phyloP scores from a whole-genome alignment of 306 rosid species.

The Dalbergia oliveri region DNA sequence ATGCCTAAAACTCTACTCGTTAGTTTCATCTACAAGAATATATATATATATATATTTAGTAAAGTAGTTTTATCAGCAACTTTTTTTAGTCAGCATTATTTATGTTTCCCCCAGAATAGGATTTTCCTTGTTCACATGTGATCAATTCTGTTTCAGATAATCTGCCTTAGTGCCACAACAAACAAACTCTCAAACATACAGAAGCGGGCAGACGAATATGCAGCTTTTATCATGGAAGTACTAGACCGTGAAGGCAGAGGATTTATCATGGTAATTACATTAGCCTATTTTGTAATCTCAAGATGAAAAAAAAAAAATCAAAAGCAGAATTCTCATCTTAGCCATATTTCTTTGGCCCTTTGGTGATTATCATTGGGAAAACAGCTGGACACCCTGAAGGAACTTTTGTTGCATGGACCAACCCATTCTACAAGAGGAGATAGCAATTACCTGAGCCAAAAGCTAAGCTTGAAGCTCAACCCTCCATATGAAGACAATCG shows the following conservation, averaged over 20 bases:
- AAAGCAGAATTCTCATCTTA: conserved; percentile 32
- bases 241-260: conserved; percentile 68
- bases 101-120: not conserved
- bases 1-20: not conserved
- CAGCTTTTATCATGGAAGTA: conserved; percentile 82
- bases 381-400: conserved; percentile 65
- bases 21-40: not conserved
- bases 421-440: conserved; percentile 56
- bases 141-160: conserved; percentile 56
- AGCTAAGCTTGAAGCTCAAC: conserved; percentile 65
- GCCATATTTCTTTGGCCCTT: conserved; percentile 32
- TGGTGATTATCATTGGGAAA: conserved; percentile 30
- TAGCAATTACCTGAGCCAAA: conserved; percentile 56
- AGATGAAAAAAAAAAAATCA: not conserved
- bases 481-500: no score
- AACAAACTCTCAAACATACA: conserved; percentile 72
- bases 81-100: conserved; percentile 24
- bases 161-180: conserved; percentile 72
- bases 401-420: conserved; percentile 65
- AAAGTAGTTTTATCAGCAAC: conserved; percentile 1
- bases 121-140: conserved; percentile 24
- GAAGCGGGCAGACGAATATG: conserved; percentile 74
- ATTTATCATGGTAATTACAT: conserved; percentile 66
- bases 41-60: not conserved
- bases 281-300: conserved; percentile 7